phyloP scores from a whole-genome alignment of 345 rosid genomes.

The Rhizophora apiculata region DNA sequence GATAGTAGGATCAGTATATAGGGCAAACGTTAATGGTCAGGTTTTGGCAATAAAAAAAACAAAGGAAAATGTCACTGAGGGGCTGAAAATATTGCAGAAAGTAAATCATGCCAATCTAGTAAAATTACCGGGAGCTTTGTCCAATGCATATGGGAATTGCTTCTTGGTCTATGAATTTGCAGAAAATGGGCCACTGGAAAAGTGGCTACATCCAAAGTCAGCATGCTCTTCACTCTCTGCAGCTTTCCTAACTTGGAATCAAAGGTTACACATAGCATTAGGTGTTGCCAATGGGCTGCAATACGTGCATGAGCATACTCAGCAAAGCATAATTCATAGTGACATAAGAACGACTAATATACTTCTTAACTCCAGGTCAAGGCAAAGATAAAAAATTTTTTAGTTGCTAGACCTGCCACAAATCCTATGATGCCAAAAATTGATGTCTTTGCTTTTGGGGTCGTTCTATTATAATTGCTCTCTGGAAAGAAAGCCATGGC shows the following conservation, averaged over 20 bases:
- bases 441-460: conserved; percentile 59
- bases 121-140: conserved; percentile 49
- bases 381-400: conserved; percentile 62
- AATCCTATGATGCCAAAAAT: conserved; percentile 37
- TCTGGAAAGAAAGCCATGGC: conserved; percentile 50
- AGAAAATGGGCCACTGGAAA: conserved; percentile 53
- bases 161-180: conserved; percentile 63
- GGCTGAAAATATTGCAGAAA: conserved; percentile 50
- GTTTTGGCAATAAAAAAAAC: conserved; percentile 47
- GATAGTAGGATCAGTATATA: conserved; percentile 51
- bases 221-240: conserved; percentile 26
- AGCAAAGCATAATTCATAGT: conserved; percentile 50
- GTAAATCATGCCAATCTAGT: conserved; percentile 65
- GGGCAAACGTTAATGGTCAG: conserved; percentile 43
- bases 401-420: conserved; percentile 37
- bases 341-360: conserved; percentile 52
- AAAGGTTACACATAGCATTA: conserved; percentile 48
- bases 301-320: conserved; percentile 60
- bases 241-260: conserved; percentile 44
- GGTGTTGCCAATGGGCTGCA: conserved; percentile 63
- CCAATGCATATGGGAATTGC: conserved; percentile 30
- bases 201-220: conserved; percentile 42
- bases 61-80: conserved; percentile 42
- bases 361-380: conserved; percentile 47
- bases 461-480: conserved; percentile 55